These are phyloP conservation scores for Kwoniella newhampshirensis DNA, from an alignment of 768 basidiomycete genomes.

Conservation along the genomic window DNA sequence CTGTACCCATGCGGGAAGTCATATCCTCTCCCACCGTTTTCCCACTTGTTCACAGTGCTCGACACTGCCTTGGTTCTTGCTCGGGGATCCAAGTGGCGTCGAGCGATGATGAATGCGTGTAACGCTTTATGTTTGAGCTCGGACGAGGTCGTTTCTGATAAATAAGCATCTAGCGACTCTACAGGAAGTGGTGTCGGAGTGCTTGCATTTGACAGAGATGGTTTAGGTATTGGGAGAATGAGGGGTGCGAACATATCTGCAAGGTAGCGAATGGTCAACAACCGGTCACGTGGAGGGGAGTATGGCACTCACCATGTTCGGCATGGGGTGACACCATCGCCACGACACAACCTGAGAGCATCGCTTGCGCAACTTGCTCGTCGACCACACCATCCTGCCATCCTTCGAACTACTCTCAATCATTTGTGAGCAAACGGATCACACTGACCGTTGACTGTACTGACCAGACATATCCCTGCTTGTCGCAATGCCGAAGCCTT, in stretches of 20 bases:
- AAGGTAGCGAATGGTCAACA: neutral
- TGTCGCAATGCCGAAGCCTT: slow-evolving; percentile 16
- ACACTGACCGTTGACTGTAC: too few relatives aligned
- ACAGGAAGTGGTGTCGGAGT: slow-evolving; percentile 4
- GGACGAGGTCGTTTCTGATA: neutral
- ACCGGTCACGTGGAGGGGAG: neutral
- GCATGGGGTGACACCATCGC: slow-evolving; percentile 26
- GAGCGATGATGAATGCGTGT: slow-evolving; percentile 25
- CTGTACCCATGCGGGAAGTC: slow-evolving; percentile 15
- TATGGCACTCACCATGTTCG: slow-evolving; percentile 19
- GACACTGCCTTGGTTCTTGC: slow-evolving; percentile 10
- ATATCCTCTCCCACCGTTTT: slow-evolving; percentile 31
- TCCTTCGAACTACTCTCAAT: slow-evolving; percentile 20
- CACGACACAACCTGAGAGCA: slow-evolving; percentile 33
- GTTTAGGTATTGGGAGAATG: slow-evolving; percentile 20
- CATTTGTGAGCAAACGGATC: neutral
- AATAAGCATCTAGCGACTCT: slow-evolving; percentile 10
- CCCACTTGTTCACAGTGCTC: slow-evolving; percentile 10
- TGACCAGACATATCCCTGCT: slow-evolving; percentile 15
- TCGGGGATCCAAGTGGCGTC: slow-evolving; percentile 10
- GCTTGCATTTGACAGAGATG: neutral
- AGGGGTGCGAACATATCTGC: slow-evolving; percentile 21
- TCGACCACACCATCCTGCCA: slow-evolving; percentile 20
- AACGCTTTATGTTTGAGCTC: slow-evolving; percentile 20
- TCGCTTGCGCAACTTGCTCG: slow-evolving; percentile 25